phyloP scores from a whole-genome alignment of 768 basidiomycete species.

The Pisolithus marmoratus region DNA sequence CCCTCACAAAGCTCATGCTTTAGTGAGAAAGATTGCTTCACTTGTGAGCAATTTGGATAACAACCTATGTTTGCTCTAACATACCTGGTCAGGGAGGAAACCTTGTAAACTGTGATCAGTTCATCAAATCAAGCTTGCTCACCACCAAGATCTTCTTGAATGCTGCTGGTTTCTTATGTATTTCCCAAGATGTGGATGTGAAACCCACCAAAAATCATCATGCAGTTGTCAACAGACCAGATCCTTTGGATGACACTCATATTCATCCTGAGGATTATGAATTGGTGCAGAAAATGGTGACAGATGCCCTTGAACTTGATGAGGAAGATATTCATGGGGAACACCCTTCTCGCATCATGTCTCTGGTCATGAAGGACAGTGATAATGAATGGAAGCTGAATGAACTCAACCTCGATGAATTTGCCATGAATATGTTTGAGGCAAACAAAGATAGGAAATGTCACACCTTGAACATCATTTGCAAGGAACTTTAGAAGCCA shows the following conservation, averaged over 20 bases:
- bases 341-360: conserved; percentile 87
- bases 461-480: conserved; percentile 83
- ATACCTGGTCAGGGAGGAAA: conserved; percentile 64
- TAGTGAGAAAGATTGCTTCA: conserved; percentile 75
- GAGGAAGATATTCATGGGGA: conserved; percentile 92
- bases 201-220: conserved; percentile 56
- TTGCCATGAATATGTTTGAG: conserved; percentile 85
- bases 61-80: background rate
- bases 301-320: conserved; percentile 96
- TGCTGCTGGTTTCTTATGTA: conserved; percentile 62
- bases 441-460: conserved; percentile 83
- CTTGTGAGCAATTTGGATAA: conserved; percentile 43
- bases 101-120: conserved; percentile 80
- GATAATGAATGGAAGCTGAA: conserved; percentile 76
- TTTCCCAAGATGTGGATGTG: conserved; percentile 57
- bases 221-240: conserved; percentile 62
- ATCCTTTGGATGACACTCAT: conserved; percentile 91
- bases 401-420: conserved; percentile 93
- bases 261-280: conserved; percentile 98
- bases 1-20: conserved; percentile 83
- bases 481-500: conserved; percentile 74
- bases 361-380: conserved; percentile 75
- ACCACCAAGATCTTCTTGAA: conserved; percentile 84
- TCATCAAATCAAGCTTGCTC: conserved; percentile 50
- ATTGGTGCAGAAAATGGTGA: conserved; percentile 96